Evolutionary conservation across 2,329 filamentous ascomycete genomes (phyloP).

Genomic region (Exophiala dermatitidis): DNA sequence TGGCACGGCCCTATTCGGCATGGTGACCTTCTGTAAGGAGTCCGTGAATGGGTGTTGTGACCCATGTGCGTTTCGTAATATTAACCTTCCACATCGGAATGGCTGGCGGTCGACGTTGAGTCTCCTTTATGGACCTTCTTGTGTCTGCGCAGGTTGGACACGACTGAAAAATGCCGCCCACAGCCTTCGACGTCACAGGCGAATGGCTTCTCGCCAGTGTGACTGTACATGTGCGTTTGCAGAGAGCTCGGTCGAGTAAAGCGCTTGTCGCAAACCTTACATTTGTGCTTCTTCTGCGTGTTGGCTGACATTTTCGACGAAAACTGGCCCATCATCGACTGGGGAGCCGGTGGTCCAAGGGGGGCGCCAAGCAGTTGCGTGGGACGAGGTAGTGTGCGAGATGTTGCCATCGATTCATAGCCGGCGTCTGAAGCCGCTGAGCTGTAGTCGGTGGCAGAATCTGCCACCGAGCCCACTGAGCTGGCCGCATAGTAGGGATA

Average conservation of each 20-base stretch:
- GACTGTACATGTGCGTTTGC: conserved; percentile 97
- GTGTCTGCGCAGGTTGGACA: conserved; percentile 89
- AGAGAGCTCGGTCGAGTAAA: conserved; percentile 91
- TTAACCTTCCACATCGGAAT: conserved; percentile 26
- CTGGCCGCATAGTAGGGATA: conserved; percentile 76
- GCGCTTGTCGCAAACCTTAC: conserved; percentile 96
- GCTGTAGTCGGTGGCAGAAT: conserved; percentile 83
- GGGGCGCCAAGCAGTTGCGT: conserved; percentile 56
- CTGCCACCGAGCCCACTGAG: conserved; percentile 50
- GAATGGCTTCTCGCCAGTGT: conserved; percentile 96
- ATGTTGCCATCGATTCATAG: conserved; percentile 64
- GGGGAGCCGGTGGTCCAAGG: conserved; percentile 69
- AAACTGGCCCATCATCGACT: conserved; percentile 98
- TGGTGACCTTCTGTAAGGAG: too few relatives aligned
- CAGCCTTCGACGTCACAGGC: conserved; percentile 91
- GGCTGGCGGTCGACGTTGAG: conserved; percentile 19
- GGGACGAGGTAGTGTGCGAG: conserved; percentile 75
- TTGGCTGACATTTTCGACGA: conserved; percentile 93
- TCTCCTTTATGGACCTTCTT: conserved; percentile 85
- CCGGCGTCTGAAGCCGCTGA: conserved; percentile 69
- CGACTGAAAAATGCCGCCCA: conserved; percentile 91
- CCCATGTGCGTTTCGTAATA: background rate
- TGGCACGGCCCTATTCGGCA: background rate
- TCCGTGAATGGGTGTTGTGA: too few relatives aligned
- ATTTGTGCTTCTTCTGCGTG: conserved; percentile 99